Percentiles rank a stretch among this genome's conserved stretches.
phyloP scores from a whole-genome alignment of 129 eudicot genomes.

The Saposhnikovia divaricata region DNA sequence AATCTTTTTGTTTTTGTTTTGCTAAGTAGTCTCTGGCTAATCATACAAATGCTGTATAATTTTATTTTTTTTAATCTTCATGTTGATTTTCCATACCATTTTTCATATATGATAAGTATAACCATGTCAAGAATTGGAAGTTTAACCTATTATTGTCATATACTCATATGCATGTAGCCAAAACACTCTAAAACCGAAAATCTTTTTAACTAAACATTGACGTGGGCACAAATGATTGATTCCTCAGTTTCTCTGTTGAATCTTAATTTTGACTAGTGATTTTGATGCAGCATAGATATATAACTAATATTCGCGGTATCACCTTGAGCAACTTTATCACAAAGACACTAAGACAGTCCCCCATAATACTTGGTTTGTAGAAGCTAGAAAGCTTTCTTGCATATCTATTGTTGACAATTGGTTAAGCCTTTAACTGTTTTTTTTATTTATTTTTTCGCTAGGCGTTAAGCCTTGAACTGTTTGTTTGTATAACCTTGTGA shows the following conservation, averaged over 20 bases:
- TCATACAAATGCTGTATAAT: background rate
- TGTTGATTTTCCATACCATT: background rate
- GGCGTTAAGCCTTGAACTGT: background rate
- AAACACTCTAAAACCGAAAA: background rate
- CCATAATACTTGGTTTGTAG: background rate
- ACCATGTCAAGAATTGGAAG: background rate
- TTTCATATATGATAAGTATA: background rate
- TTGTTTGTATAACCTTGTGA: background rate
- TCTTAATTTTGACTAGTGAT: too few relatives aligned
- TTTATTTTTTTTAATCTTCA: background rate
- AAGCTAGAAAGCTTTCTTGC: background rate
- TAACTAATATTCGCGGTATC: background rate
- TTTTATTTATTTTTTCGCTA: too few relatives aligned
- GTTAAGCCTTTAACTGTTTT: background rate
- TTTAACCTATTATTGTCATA: background rate
- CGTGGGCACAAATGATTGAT: background rate
- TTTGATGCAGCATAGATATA: background rate
- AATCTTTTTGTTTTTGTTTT: too few relatives aligned
- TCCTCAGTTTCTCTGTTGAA: background rate
- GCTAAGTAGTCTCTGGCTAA: too few relatives aligned
- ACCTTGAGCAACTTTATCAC: background rate
- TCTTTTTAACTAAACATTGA: background rate
- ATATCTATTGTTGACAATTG: background rate
- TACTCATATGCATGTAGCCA: background rate
- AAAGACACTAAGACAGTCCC: background rate